phyloP scores from a whole-genome alignment of 306 rosid genomes.

The Pueraria montana region DNA sequence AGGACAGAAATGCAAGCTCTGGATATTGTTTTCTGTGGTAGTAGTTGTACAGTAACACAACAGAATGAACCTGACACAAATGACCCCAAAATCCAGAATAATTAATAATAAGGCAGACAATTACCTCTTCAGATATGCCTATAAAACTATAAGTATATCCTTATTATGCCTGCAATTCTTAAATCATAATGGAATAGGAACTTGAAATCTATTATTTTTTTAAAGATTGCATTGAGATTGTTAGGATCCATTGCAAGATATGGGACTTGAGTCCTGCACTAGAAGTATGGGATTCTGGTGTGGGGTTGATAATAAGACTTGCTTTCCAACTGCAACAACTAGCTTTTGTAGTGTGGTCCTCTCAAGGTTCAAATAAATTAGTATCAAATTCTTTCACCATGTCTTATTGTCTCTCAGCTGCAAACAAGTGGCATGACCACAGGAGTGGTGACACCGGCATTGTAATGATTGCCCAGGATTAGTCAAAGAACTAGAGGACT shows the following conservation, averaged over 20 bases:
- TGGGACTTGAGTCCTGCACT: background rate
- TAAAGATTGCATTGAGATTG: background rate
- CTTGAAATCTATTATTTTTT: background rate
- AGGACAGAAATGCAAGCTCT: conserved; percentile 60
- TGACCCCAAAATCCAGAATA: conserved; percentile 43
- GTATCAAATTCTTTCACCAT: too few relatives aligned
- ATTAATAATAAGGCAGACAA: conserved; percentile 28
- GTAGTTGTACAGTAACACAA: conserved; percentile 80
- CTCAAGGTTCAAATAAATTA: background rate
- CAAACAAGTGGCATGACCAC: too few relatives aligned
- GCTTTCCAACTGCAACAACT: background rate
- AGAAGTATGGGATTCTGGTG: background rate
- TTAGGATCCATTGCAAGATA: background rate
- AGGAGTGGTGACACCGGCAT: too few relatives aligned
- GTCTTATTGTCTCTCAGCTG: too few relatives aligned
- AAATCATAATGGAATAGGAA: background rate
- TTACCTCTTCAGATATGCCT: conserved; percentile 17
- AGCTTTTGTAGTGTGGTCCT: background rate
- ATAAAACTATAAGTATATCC: background rate
- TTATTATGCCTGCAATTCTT: background rate
- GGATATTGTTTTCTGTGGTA: conserved; percentile 73
- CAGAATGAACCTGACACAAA: conserved; percentile 71
- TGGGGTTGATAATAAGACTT: background rate
- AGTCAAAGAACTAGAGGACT: too few relatives aligned
- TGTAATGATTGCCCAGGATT: too few relatives aligned